Evolutionary conservation across 1,284 basidiomycete genomes (phyloP).

Genomic region (Ustilago hordei): DNA sequence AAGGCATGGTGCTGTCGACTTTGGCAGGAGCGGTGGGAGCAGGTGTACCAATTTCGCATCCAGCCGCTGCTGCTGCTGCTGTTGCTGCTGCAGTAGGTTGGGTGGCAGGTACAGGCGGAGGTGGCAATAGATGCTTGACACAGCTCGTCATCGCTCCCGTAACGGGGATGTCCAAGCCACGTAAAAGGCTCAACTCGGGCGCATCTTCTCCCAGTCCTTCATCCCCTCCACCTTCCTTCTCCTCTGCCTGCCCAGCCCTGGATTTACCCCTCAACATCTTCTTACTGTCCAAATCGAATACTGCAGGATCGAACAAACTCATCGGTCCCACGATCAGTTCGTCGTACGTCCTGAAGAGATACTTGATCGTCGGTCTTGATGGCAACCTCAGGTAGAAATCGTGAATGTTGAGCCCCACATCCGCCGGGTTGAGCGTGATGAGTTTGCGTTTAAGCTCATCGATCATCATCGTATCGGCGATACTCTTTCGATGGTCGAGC

Average conservation of each 20-base stretch:
- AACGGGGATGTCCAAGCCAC: conserved; percentile 46
- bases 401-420: conserved; percentile 72
- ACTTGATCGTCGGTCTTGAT: conserved; percentile 83
- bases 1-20: conserved; percentile 22
- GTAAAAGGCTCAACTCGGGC: conserved; percentile 34
- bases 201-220: conserved; percentile 51
- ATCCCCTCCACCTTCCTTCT: conserved; percentile 47
- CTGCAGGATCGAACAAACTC: conserved; percentile 89
- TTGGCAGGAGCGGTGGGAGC: conserved; percentile 20
- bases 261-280: conserved; percentile 52
- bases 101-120: conserved; percentile 24
- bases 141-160: conserved; percentile 61
- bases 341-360: conserved; percentile 90
- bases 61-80: conserved; percentile 21
- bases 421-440: conserved; percentile 64
- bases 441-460: conserved; percentile 65
- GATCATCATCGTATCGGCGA: conserved; percentile 60
- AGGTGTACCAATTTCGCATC: conserved; percentile 38
- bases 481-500: conserved; percentile 72
- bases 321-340: conserved; percentile 95
- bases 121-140: conserved; percentile 53
- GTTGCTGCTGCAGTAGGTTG: conserved; percentile 21
- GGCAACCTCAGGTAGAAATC: conserved; percentile 82
- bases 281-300: conserved; percentile 89
- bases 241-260: conserved; percentile 24